Conservation (phyloP, 2,329 filamentous ascomycete genomes). For the Sporothrix humicola region DNA sequence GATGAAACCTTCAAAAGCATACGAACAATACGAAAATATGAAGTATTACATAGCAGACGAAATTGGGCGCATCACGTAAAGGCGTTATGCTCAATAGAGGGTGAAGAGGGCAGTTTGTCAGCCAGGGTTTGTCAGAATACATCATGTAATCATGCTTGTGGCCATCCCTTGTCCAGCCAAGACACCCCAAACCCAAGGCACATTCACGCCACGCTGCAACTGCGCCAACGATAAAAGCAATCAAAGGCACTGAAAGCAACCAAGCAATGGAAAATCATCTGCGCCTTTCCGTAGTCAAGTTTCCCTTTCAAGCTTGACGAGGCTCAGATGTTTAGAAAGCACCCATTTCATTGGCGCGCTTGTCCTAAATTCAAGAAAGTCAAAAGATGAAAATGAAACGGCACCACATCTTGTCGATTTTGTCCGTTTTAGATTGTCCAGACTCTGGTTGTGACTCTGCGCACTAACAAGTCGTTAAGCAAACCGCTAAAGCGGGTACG, state of each 20-base stretch:
- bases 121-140: constrained; percentile 22
- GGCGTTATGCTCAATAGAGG: background rate
- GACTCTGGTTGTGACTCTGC: background rate
- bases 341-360: too few species aligned
- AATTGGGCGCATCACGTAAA: background rate
- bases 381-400: background rate
- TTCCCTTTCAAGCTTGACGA: too few species aligned
- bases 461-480: background rate
- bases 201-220: too few species aligned
- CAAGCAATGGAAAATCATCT: too few species aligned
- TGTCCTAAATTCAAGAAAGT: background rate
- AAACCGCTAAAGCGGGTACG: background rate
- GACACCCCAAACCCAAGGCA: too few species aligned
- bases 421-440: background rate
- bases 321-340: too few species aligned
- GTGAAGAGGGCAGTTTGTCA: constrained; percentile 15
- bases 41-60: background rate
- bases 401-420: background rate
- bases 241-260: too few species aligned
- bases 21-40: background rate
- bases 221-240: too few species aligned
- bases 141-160: background rate
- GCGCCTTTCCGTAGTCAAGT: too few species aligned
- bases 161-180: background rate
- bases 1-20: background rate